Evolutionary conservation across 768 basidiomycete genomes (phyloP).

Genomic region (Pholiota microspora): DNA sequence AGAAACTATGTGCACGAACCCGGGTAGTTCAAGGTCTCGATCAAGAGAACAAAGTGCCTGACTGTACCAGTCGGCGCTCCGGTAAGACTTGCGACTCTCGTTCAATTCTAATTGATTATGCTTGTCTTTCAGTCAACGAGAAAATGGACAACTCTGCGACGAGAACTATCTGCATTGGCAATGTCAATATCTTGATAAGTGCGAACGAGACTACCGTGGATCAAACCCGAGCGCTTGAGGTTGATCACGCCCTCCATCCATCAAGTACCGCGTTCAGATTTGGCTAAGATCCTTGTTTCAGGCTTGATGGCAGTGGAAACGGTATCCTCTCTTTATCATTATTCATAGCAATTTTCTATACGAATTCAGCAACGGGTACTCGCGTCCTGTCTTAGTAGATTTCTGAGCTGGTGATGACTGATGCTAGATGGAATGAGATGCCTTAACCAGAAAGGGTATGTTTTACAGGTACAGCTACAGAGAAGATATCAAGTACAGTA

Average conservation of each 20-base stretch:
- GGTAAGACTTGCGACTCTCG: not conserved
- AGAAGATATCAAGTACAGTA: not conserved
- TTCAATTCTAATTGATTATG: not conserved
- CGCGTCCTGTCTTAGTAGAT: not conserved
- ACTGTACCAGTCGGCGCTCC: not conserved
- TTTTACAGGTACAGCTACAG: not conserved
- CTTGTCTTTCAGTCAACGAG: not conserved
- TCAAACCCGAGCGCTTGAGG: not conserved
- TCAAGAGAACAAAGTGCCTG: not conserved
- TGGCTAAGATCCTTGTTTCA: too few species aligned
- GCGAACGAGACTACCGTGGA: not conserved
- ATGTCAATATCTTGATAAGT: not conserved
- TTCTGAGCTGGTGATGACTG: not conserved
- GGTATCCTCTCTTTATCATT: not conserved
- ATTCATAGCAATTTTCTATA: not conserved
- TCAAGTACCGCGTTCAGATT: not conserved
- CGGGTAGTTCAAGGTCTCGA: not conserved
- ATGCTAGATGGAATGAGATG: not conserved
- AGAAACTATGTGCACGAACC: not conserved
- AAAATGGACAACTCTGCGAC: not conserved
- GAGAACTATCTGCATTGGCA: not conserved
- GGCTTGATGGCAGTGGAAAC: not conserved
- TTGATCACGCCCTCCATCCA: not conserved
- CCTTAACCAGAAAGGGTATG: not conserved
- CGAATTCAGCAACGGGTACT: not conserved